phyloP scores from a whole-genome alignment of 2,329 filamentous ascomycete genomes.

The Trichoderma polysporum region DNA sequence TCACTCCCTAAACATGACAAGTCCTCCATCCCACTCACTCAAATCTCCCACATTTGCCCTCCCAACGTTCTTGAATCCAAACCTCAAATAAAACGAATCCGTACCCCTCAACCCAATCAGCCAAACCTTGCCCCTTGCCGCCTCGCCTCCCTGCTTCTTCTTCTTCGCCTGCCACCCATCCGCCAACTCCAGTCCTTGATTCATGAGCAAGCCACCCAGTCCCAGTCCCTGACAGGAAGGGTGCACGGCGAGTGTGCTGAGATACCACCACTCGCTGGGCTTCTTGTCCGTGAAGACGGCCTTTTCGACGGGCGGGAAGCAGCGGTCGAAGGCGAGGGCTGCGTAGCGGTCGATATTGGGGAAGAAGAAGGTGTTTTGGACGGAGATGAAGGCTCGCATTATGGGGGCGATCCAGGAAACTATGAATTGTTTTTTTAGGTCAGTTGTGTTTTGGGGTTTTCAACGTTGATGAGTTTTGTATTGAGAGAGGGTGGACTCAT shows the following conservation, averaged over 20 bases:
- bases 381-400: conserved; percentile 27
- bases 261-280: conserved; percentile 37
- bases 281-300: conserved; percentile 30
- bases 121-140: conserved; percentile 32
- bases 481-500: neutral
- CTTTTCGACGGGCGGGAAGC: conserved; percentile 30
- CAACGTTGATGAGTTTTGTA: neutral
- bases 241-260: conserved; percentile 36
- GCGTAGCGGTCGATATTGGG: conserved; percentile 25
- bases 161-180: conserved; percentile 24
- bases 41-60: conserved; percentile 39
- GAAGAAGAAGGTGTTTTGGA: conserved; percentile 31
- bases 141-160: conserved; percentile 27
- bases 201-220: conserved; percentile 34
- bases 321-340: conserved; percentile 29
- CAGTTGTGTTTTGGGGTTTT: neutral
- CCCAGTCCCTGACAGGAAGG: conserved; percentile 35
- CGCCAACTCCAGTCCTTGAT: conserved; percentile 31
- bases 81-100: conserved; percentile 35
- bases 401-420: conserved; percentile 35
- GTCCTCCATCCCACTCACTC: conserved; percentile 37
- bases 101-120: conserved; percentile 35
- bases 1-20: conserved; percentile 41
- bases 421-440: conserved; percentile 6
- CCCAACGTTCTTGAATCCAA: conserved; percentile 37